Percentiles rank a stretch among this genome's conserved stretches.
phyloP scores from a whole-genome alignment of 352 stramenopile species.

The Globisporangium radiosum region DNA sequence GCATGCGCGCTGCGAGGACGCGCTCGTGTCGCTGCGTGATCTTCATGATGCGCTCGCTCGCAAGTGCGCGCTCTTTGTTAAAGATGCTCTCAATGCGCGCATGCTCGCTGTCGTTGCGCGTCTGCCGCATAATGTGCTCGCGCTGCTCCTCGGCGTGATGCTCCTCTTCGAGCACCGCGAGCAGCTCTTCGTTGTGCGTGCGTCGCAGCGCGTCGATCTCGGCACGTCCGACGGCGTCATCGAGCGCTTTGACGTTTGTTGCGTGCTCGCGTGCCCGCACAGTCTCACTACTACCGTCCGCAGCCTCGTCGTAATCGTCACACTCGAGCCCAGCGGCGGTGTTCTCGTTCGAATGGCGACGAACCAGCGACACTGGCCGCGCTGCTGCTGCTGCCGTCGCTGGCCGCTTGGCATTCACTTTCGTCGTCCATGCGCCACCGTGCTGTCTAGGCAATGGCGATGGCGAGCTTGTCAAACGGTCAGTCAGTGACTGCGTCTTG shows the following conservation, averaged over 20 bases:
- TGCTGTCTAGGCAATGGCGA: not conserved
- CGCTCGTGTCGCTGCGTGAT: constrained; percentile 69
- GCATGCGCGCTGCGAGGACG: constrained; percentile 34
- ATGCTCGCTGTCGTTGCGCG: constrained; percentile 25
- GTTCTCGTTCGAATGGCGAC: constrained; percentile 1
- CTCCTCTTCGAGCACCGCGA: constrained; percentile 68
- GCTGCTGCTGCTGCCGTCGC: constrained; percentile 18
- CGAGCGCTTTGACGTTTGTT: constrained; percentile 10
- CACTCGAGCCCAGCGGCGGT: constrained; percentile 1
- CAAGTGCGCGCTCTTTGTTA: constrained; percentile 51
- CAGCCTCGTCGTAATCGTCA: constrained; percentile 7
- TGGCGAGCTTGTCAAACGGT: constrained; percentile 3
- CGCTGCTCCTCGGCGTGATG: constrained; percentile 79
- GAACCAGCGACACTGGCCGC: not conserved
- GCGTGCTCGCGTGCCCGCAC: not conserved
- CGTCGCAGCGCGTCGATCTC: constrained; percentile 50
- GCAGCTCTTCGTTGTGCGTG: constrained; percentile 65
- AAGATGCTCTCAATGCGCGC: constrained; percentile 65
- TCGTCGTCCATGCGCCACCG: not conserved
- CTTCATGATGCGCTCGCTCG: constrained; percentile 79
- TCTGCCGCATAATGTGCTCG: constrained; percentile 51
- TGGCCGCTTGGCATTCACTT: constrained; percentile 16
- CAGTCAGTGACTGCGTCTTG: constrained; percentile 29
- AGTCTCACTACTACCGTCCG: constrained; percentile 14
- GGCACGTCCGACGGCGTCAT: constrained; percentile 15